A percentile compares a stretch with the other conserved stretches of the same genome.
phyloP scores from a whole-genome alignment of 1,284 basidiomycete species.

The Singerocomus inundabilis region DNA sequence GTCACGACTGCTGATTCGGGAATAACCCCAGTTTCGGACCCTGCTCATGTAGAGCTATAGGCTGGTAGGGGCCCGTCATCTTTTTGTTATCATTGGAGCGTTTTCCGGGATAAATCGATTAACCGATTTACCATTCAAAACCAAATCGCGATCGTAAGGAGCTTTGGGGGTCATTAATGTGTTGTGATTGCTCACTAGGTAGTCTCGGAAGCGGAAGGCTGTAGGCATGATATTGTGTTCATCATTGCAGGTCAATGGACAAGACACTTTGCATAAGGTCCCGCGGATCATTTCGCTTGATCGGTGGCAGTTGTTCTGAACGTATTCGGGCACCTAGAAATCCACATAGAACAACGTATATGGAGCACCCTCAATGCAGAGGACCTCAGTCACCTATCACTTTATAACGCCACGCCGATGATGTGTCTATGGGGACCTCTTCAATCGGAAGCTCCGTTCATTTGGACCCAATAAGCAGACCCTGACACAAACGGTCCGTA shows the following conservation, averaged over 20 bases:
- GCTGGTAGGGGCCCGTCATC: not conserved
- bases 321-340: no score
- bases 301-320: no score
- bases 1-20: not conserved
- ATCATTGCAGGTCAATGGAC: not conserved
- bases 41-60: slow-evolving; percentile 23
- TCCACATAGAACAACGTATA: no score
- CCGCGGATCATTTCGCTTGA: no score
- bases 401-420: no score
- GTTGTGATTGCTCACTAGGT: not conserved
- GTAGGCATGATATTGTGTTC: not conserved
- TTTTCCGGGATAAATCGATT: not conserved
- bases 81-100: not conserved
- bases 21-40: slow-evolving; percentile 1
- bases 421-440: no score
- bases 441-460: no score
- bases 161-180: not conserved
- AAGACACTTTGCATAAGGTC: no score
- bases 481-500: no score
- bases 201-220: not conserved
- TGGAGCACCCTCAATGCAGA: no score
- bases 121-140: not conserved
- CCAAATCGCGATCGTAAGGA: not conserved
- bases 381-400: no score
- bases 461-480: no score